Evolutionary conservation across 2,329 filamentous ascomycete genomes (phyloP), one percentile per base, ranked within the genome.

Genomic region (Chaetomium globosum): DNA sequence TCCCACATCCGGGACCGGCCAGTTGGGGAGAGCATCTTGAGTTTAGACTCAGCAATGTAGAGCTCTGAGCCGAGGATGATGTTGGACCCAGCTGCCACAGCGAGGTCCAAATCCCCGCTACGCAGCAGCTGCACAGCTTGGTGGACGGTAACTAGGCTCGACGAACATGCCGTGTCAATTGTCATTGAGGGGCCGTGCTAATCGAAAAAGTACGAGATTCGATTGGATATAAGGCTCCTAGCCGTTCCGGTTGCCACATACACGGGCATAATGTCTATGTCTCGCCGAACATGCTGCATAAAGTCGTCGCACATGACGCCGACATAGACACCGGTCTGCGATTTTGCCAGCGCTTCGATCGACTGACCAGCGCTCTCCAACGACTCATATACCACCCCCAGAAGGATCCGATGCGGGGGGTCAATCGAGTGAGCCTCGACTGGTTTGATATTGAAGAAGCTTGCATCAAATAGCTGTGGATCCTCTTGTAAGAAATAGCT

Each of bases 231-330:
- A n/a, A n/a, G 58, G 36, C 68, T 69, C 1, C 66, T 65, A 19
- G 67, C 71, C 1, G 68, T 72, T 1, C 77, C 76, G 3, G 73
- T 74, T 0, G 70, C 71, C 16, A 67, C 61, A 63, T 76, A 66
- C 8, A 26, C 57, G 1, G 59, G 67, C 3, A 67, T 21, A 21
- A 19, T 54, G n/a, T 69, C 43, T 7, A 57, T 30, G 39, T 70
- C 68, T 4, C 57, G 3, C 36, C 10, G 10, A 59, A 10, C 7
- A 61, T 36, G 1, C 60, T 39, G 7, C 23, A 26, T 36, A 51
- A 74, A 78, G 65, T 78, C 76, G 4, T 60, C 65, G 0, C 65
- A 69, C 66, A 75, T 75, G 19, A 66, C 61, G 21, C 76, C 78
- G 0, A 76, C 74, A 59, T 75, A 77, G 0, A 77, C 73, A 19